phyloP scores from a whole-genome alignment of 2,329 filamentous ascomycete species.

The Penicillium sp. region DNA sequence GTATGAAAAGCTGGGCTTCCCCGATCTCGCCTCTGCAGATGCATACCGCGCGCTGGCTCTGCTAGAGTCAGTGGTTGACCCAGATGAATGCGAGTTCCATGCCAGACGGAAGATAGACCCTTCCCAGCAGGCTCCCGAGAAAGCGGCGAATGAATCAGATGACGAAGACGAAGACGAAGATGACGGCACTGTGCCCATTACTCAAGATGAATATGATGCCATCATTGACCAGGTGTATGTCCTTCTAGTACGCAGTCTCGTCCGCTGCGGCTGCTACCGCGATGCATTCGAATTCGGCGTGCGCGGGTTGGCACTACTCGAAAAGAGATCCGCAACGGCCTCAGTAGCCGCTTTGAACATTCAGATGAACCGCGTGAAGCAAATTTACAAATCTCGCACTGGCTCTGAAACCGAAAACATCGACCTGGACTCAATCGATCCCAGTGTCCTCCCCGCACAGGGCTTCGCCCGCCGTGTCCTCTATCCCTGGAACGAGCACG shows the following conservation, averaged over 20 bases:
- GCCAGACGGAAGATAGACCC: conserved; percentile 51
- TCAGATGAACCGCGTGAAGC: conserved; percentile 31
- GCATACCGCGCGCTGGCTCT: conserved; percentile 87
- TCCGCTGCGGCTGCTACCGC: conserved; percentile 40
- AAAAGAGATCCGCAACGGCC: conserved; percentile 7
- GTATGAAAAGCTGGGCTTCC: conserved; percentile 75
- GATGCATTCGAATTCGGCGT: conserved; percentile 43
- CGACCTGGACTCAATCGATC: conserved; percentile 25
- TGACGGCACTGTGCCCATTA: conserved; percentile 33
- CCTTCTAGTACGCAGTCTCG: conserved; percentile 38
- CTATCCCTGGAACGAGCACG: conserved; percentile 63
- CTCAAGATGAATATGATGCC: conserved; percentile 35
- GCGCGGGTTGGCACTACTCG: conserved; percentile 30
- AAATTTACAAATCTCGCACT: conserved; percentile 20
- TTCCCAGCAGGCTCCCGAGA: not conserved
- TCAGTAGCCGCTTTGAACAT: conserved; percentile 19
- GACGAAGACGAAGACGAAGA: conserved; percentile 45
- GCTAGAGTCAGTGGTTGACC: conserved; percentile 72
- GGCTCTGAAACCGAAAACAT: not conserved
- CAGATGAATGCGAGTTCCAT: conserved; percentile 77
- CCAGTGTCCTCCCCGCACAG: conserved; percentile 35
- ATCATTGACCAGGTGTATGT: conserved; percentile 38
- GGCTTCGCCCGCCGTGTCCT: conserved; percentile 52
- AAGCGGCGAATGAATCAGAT: conserved; percentile 17
- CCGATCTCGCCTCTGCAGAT: conserved; percentile 84